phyloP scores from a whole-genome alignment of 805 yeast species.

The Lachancea quebecensis region DNA sequence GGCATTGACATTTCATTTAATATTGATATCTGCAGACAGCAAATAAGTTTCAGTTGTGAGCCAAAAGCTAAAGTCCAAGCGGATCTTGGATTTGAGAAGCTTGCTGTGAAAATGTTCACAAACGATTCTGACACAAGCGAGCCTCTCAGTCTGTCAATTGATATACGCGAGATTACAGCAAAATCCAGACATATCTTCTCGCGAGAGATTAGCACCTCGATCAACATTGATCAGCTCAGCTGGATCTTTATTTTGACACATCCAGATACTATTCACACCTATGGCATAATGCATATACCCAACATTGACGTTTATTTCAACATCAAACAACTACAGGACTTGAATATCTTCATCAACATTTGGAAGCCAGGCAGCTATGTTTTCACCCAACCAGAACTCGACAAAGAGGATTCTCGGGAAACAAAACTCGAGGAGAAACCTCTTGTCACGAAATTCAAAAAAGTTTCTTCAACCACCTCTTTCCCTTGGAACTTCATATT shows the following conservation, averaged over 20 bases:
- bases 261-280: constrained; percentile 35
- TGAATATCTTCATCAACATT: constrained; percentile 72
- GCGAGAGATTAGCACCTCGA: constrained; percentile 76
- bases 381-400: constrained; percentile 12
- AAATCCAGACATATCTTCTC: constrained; percentile 88
- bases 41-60: constrained; percentile 75
- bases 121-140: constrained; percentile 37
- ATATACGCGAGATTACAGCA: constrained; percentile 52
- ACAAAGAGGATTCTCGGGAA: neutral
- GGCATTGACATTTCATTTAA: constrained; percentile 58
- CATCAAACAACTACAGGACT: constrained; percentile 79
- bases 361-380: constrained; percentile 55
- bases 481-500: constrained; percentile 70
- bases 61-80: constrained; percentile 94
- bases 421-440: constrained; percentile 1
- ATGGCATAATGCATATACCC: constrained; percentile 46
- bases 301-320: constrained; percentile 60
- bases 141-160: constrained; percentile 40
- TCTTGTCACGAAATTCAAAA: constrained; percentile 4
- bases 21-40: constrained; percentile 64
- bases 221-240: constrained; percentile 42
- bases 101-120: constrained; percentile 52
- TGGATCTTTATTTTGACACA: constrained; percentile 44
- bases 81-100: constrained; percentile 62
- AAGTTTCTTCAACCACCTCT: constrained; percentile 29